These are phyloP conservation scores for Ligustrum vulgare DNA, from an alignment of 257 asterid species.

Conservation along the genomic window DNA sequence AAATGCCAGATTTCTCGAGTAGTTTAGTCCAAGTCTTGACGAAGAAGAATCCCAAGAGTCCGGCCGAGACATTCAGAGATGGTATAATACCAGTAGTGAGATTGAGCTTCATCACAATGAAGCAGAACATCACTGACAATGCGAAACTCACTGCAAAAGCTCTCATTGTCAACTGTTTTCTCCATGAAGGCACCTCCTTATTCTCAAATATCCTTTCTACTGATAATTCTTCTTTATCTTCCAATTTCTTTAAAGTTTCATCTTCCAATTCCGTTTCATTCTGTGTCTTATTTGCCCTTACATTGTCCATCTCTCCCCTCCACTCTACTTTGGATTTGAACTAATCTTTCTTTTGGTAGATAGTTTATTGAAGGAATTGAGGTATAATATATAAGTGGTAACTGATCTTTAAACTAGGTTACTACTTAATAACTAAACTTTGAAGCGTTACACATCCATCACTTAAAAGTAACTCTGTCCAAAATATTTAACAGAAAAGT, in stretches of 20 bases:
- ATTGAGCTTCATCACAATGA: slow-evolving; percentile 62
- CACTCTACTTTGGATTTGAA: not conserved
- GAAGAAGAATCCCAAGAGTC: slow-evolving; percentile 63
- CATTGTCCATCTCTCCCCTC: slow-evolving; percentile 16
- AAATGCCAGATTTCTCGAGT: slow-evolving; percentile 41
- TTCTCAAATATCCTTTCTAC: slow-evolving; percentile 47
- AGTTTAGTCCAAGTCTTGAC: slow-evolving; percentile 61
- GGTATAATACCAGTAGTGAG: slow-evolving; percentile 71
- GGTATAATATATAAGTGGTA: too few species aligned
- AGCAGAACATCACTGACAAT: slow-evolving; percentile 46
- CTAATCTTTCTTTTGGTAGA: not conserved
- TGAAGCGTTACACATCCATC: too few species aligned
- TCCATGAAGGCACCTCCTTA: slow-evolving; percentile 58
- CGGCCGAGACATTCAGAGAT: slow-evolving; percentile 70
- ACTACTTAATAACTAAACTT: too few species aligned
- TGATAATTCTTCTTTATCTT: slow-evolving; percentile 21
- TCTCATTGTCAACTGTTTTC: slow-evolving; percentile 51
- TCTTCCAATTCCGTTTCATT: slow-evolving; percentile 9
- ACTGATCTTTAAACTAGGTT: too few species aligned
- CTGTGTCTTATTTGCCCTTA: not conserved
- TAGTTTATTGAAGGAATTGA: slow-evolving; percentile 10
- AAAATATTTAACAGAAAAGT: too few species aligned
- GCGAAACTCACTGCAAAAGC: slow-evolving; percentile 59
- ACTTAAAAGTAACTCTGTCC: too few species aligned
- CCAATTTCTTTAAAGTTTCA: slow-evolving; percentile 1